Evolutionary conservation across 306 rosid genomes (phyloP), one percentile per base, ranked within the genome.

Genomic region (Vicia faba): DNA sequence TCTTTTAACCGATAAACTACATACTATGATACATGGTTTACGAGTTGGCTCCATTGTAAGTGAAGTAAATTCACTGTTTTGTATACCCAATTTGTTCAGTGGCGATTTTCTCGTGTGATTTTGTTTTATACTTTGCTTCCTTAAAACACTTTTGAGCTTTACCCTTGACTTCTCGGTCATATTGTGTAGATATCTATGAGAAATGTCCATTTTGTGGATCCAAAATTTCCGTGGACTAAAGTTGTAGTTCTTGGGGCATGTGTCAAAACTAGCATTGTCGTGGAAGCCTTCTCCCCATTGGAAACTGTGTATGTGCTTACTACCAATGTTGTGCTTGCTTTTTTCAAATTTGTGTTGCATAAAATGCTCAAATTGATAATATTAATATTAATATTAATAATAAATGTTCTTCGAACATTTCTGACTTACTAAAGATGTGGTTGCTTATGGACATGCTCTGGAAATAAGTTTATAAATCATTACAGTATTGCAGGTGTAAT

Each of bases 1-100:
- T 73, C 82, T 93, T 81, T 80, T 93, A 64, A 89, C 96, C 2
- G 89, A 81, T 51, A 86, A 76, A 65, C 49, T 82, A 12, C 79
- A 80, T 70, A 70, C 87, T 71, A 72, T 75, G 75, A 79, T 93
- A 0, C 98, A 89, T 78, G 84, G 96, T 76, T 75, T 93, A 65
- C 79, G 98, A 76, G 84, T 78, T 40, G 98, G 98, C 4, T 84
- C 96, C 16, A 60, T 89, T 41, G 98, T 92, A 78, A 86, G 98
- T 84, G 45, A 25, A 54, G 8, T 51, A 1, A 57, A 40, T 53
- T 78, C 53, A 19, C 43, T 64, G 18, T 20, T 61, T 73, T 10
- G 20, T 62, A 3, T 4, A 13, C 36, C 13, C 7, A 8, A 62
- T 8, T 20, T 41, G 19, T 28, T 41, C 50, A 71, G 58, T 39